A percentile compares a stretch with the other conserved stretches of the same genome.
phyloP scores from a whole-genome alignment of 129 eudicot genomes.

The Deinandra increscens region DNA sequence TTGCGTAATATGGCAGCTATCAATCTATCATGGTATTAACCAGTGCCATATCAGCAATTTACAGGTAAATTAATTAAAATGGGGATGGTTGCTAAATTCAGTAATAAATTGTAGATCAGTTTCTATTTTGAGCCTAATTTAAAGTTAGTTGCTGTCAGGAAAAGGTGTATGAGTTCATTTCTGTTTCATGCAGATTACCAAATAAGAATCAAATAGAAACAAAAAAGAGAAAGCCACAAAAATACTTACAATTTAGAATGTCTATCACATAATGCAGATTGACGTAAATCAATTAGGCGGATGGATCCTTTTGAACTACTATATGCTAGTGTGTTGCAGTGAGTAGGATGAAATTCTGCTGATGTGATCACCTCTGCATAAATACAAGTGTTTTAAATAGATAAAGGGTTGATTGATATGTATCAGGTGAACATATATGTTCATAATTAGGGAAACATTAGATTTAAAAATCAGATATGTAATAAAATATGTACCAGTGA shows the following conservation, averaged over 20 bases:
- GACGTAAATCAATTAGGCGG: conserved; percentile 97
- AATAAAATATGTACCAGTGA: conserved; percentile 54
- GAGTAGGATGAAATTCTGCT: conserved; percentile 97
- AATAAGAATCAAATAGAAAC: background rate
- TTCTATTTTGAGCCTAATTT: background rate
- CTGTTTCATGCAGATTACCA: background rate
- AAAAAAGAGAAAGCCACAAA: conserved; percentile 1
- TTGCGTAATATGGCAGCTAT: background rate
- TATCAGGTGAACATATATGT: background rate
- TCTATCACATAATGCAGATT: conserved; percentile 90
- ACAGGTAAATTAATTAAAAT: background rate
- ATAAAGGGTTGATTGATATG: background rate
- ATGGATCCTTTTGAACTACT: conserved; percentile 99
- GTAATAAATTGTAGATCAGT: background rate
- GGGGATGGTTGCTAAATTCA: background rate
- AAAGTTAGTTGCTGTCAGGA: conserved; percentile 1
- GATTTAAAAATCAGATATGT: background rate
- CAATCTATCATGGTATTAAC: background rate
- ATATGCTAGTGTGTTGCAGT: conserved; percentile 85
- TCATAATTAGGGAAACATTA: background rate
- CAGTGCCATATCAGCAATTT: background rate
- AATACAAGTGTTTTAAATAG: background rate
- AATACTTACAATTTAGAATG: conserved; percentile 88
- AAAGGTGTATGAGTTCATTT: background rate
- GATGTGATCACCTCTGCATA: conserved; percentile 92